Base-by-base conservation (phyloP, 345 rosid species). In the Linum usitatissimum region DNA sequence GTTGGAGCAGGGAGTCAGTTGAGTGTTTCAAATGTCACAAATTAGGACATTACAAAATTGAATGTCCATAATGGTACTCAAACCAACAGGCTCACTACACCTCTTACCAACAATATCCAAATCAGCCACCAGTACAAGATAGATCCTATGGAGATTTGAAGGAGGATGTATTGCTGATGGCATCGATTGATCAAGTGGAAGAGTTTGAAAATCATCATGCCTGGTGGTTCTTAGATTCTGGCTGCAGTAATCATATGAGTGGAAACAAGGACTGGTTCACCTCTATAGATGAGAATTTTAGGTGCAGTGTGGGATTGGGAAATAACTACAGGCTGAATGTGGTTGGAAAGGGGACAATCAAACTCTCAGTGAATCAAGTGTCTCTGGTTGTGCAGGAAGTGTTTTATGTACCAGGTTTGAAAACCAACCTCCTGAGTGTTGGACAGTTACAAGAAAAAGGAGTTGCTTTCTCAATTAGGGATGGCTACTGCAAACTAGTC, bases 361-460 rank as follows among this genome's bases (percentile, higher is more conserved):
- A 6, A 15, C 30, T 63, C 9, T 14, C 14, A 0, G 6, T 63
- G 0, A 30, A 63, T 10, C 21, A 53, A 9, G 12, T 21, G 0
- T 21, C 18, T 23, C 18, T 20, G 5, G 0, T 49, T 1, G 40
- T 63, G 18, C 18, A 6, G 17, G 57, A 48, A 0, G 42, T 62
- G 13, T 63, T 21, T 31, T 63, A 14, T 63, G 30, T 63, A 5
- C 28, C 30, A 2, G 58, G 18, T 2, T 30, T 63, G 39, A 48
- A 62, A 18, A 62, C 49, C 6, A 48, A 49, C 30, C 7, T 62
- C 6, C 56, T 62, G 13, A 62, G 34, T 62, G 34, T 62, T 21
- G 13, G 65, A 9, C 65, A 62, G 6, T 31, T 62, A 12, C 21
- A 62, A 28, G 65, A 62, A 6, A 62, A 21, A 18, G 39, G 56